Evolutionary conservation across 202 grass and related monocot species (phyloP).

Genomic region (Elaeis oleifera): DNA sequence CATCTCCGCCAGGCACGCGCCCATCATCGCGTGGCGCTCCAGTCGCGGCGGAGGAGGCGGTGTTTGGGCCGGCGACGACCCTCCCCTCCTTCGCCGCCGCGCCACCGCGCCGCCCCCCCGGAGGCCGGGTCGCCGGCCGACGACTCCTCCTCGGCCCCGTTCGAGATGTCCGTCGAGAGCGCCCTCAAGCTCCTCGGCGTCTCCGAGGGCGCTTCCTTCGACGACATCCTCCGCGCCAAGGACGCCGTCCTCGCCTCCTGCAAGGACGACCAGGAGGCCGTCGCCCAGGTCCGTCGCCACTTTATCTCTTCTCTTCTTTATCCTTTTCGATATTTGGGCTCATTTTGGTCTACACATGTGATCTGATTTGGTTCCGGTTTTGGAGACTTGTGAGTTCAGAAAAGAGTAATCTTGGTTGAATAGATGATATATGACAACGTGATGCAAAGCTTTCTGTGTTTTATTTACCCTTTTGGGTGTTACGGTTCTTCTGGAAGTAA

Average conservation of each 20-base stretch:
- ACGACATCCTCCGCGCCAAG: slow-evolving; percentile 93
- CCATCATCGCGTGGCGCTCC: slow-evolving; percentile 2
- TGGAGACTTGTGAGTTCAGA: no score
- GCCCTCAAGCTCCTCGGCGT: slow-evolving; percentile 82
- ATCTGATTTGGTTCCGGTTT: no score
- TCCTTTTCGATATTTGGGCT: background rate
- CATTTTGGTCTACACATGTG: background rate
- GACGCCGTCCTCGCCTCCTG: slow-evolving; percentile 67
- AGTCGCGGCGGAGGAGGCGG: slow-evolving; percentile 13
- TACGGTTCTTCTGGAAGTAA: no score
- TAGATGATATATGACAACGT: no score
- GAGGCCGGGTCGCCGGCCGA: background rate
- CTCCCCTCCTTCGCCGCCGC: no score
- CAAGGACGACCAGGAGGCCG: slow-evolving; percentile 80
- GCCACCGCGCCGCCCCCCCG: no score
- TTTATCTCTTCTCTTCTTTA: background rate
- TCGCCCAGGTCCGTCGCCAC: slow-evolving; percentile 44
- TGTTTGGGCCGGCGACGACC: slow-evolving; percentile 39
- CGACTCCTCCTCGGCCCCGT: slow-evolving; percentile 51
- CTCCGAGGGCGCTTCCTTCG: slow-evolving; percentile 63
- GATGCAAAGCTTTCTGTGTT: no score
- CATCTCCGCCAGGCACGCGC: slow-evolving; percentile 13
- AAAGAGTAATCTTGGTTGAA: no score
- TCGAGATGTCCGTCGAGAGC: slow-evolving; percentile 73
- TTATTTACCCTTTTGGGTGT: no score